A percentile compares a stretch with the other conserved stretches of the same genome.
Evolutionary conservation across 192 early-diverging fungal genomes (phyloP).

Genomic region (Cladochytrium replicatum): DNA sequence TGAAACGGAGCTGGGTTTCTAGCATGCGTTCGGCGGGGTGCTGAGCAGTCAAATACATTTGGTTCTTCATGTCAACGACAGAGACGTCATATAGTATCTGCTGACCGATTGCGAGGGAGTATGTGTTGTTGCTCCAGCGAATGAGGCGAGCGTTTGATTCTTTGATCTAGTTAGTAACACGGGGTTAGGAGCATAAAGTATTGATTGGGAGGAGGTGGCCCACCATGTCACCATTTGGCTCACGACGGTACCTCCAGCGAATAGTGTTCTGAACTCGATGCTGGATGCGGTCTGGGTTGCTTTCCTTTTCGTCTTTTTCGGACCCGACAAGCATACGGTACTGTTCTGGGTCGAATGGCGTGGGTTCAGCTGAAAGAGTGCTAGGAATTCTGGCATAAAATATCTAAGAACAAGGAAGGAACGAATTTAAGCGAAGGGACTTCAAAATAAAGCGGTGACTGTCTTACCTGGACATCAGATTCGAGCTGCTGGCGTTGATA

Average conservation of each 20-base stretch:
- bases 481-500: conserved; percentile 11
- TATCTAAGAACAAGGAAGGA: conserved; percentile 4
- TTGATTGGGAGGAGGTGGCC: neutral
- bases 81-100: conserved; percentile 62
- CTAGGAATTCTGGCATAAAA: conserved; percentile 46
- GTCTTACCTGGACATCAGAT: neutral
- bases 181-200: neutral
- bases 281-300: conserved; percentile 5
- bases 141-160: conserved; percentile 70
- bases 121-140: conserved; percentile 64
- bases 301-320: neutral
- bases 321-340: conserved; percentile 19
- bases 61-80: conserved; percentile 34
- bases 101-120: conserved; percentile 61
- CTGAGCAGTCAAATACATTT: conserved; percentile 50
- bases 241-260: conserved; percentile 55
- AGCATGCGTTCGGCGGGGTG: conserved; percentile 44
- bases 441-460: conserved; percentile 4
- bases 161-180: no score
- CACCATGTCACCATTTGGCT: conserved; percentile 18
- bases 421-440: neutral
- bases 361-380: conserved; percentile 54
- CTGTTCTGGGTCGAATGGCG: conserved; percentile 49
- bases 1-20: conserved; percentile 56
- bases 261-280: conserved; percentile 55